Base-by-base conservation (phyloP, 1,139 yeast genomes). In the Blastobotrys aristatus region DNA sequence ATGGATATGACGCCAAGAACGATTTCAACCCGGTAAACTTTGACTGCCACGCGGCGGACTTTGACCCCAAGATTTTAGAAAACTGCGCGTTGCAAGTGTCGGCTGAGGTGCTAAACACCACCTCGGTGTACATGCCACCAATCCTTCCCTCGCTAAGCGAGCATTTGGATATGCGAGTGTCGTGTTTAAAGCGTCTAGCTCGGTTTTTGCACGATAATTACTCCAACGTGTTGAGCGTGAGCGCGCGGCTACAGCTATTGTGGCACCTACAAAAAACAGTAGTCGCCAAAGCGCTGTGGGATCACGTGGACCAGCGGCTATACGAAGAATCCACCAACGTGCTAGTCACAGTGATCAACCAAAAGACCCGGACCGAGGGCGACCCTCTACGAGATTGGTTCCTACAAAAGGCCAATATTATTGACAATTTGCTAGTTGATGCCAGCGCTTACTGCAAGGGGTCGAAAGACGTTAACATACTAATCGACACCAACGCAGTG, bases 181-280 rank as follows among this genome's bases (percentile, higher is more conserved):
- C 60, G 3, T 63, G 69, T 5, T 62, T 70, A 36, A 64, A 65
- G 36, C 72, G 73, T 38, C 69, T 86, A 29, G 70, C 78, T 14
- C 59, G 60, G 1, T 84, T 73, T 57, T 63, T 74, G 11, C 62
- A 69, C 21, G 51, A 63, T 16, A 82, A 83, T 59, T 82, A 81
- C 52, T 60, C 69, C 4, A 53, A 64, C 14, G 59, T 67, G 27
- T 54, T 73, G 14, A 62, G 70, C 11, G 61, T 57, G 40, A 62
- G 61, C 27, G 62, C 64, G 38, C 67, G 59, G 49, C 66, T 57
- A 53, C 53, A 62, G 10, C 61, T 83, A 2, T 67, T 80, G 26
- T 70, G 74, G 51, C 66, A 71, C 26, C 67, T 80, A 41, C 94
- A 86, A 58, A 77, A 80, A 56, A 63, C 80, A 35, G 73, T 74